Evolutionary conservation across 2,329 filamentous ascomycete species (phyloP), one percentile per base, ranked within the genome.

Genomic region (Ploettnerulaceae sp.): DNA sequence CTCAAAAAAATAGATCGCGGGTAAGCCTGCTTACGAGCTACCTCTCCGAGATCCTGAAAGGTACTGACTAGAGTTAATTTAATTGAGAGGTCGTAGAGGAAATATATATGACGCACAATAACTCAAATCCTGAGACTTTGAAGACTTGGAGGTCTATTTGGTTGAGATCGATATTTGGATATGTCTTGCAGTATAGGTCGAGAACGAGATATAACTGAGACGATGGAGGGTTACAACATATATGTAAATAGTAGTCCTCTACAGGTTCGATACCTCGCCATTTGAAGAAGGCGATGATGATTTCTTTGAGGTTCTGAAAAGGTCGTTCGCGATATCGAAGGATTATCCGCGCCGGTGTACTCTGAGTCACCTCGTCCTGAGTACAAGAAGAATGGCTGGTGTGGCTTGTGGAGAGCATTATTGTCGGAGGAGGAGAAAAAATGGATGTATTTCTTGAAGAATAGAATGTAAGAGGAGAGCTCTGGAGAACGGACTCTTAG

Each of bases 171-270:
- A 59, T 46, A 53, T 41, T 51, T 49, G 56, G 56, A 52, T 60
- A 42, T 49, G 50, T 53, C 49, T 61, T 61, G 49, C 51, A 61
- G 44, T 62, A 36, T 46, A 62, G 36, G 55, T 62, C 57, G 26
- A 62, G 54, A 53, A 61, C 51, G 45, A 62, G 57, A 57, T 62
- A 58, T 56, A 61, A 58, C 28, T 51, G 52, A 50, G 58, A 57
- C 49, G 55, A 61, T 47, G 32, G 45, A 55, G 51, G 48, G 54
- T 57, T 41, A 40, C 51, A 40, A 49, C 47, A 57, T 56, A 57
- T 57, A 56, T 57, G 47, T 56, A 45, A 49, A 57, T 44, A 56
- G 49, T 57, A 57, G 42, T 57, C 51, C 40, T n/a, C n/a, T n/a
- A 54, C 5, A 52, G 41, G 49, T 49, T 52, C 32, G 24, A 49